Conservation (phyloP, 108 stramenopile genomes). For the Conticribra guillardii region DNA sequence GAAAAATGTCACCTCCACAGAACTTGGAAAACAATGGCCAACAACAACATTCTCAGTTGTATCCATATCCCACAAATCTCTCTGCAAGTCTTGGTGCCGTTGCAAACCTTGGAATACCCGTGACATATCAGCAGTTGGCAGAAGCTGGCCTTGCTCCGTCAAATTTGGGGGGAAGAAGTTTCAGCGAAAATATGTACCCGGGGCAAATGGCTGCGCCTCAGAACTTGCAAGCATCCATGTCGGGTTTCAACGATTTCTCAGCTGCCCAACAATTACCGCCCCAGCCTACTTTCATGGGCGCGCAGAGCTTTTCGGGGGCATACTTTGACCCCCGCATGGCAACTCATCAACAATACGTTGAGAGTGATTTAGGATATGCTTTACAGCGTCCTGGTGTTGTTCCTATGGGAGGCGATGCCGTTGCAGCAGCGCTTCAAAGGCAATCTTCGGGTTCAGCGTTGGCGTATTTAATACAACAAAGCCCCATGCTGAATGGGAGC, state of each 20-base stretch:
- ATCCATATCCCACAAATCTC: constrained; percentile 17
- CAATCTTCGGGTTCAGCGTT: constrained; percentile 24
- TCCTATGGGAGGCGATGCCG: constrained; percentile 47
- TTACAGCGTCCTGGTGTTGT: constrained; percentile 85
- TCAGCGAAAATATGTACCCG: constrained; percentile 38
- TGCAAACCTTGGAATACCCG: constrained; percentile 15
- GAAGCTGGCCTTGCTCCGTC: constrained; percentile 3
- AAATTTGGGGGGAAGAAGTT: constrained; percentile 33
- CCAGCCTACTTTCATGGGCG: constrained; percentile 42
- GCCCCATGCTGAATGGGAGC: constrained; percentile 23
- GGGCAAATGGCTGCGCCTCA: constrained; percentile 36
- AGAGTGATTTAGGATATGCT: constrained; percentile 73
- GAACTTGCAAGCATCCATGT: constrained; percentile 25
- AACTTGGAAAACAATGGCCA: constrained; percentile 4
- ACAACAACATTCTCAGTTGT: constrained; percentile 11
- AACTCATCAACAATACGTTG: constrained; percentile 50
- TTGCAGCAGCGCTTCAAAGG: constrained; percentile 23
- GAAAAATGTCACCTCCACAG: constrained; percentile 21
- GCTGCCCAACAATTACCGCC: constrained; percentile 22
- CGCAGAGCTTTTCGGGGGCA: constrained; percentile 60
- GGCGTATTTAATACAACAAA: constrained; percentile 28
- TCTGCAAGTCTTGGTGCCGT: constrained; percentile 33
- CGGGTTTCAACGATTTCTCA: constrained; percentile 12
- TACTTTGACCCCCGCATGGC: constrained; percentile 47
- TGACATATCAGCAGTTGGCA: constrained; percentile 21